Percentiles rank a stretch among this genome's conserved stretches.
Evolutionary conservation across 225 moss, liverwort and hornwort genomes (phyloP).

Genomic region (Polytrichum commune): DNA sequence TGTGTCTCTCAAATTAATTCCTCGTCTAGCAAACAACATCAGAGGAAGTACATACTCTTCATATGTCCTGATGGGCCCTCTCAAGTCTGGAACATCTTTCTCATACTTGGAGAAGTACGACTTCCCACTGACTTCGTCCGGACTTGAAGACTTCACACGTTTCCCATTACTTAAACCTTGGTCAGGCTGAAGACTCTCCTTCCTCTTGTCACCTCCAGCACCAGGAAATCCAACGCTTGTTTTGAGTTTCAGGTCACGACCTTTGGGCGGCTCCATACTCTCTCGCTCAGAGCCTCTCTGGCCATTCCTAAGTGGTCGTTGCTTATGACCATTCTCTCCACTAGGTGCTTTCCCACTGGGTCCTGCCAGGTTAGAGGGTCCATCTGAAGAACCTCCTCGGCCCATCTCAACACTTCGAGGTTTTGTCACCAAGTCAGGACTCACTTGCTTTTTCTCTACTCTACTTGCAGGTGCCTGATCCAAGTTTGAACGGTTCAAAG

Average conservation of each 20-base stretch:
- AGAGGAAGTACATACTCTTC: slow-evolving; percentile 67
- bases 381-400: slow-evolving; percentile 44
- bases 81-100: slow-evolving; percentile 64
- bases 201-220: slow-evolving; percentile 63
- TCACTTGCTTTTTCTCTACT: slow-evolving; percentile 42
- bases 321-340: slow-evolving; percentile 59
- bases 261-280: slow-evolving; percentile 50
- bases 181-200: slow-evolving; percentile 34
- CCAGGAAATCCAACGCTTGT: slow-evolving; percentile 55
- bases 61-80: slow-evolving; percentile 56
- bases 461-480: slow-evolving; percentile 33
- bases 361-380: slow-evolving; percentile 34
- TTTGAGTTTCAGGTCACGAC: slow-evolving; percentile 51
- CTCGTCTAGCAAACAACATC: background rate
- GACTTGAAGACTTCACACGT: slow-evolving; percentile 45
- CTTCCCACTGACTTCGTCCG: slow-evolving; percentile 43
- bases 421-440: slow-evolving; percentile 33
- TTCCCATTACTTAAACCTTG: slow-evolving; percentile 59
- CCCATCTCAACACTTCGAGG: slow-evolving; percentile 36
- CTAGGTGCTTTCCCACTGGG: slow-evolving; percentile 45
- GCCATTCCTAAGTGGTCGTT: slow-evolving; percentile 45
- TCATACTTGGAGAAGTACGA: slow-evolving; percentile 72
- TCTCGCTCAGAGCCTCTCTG: slow-evolving; percentile 56
- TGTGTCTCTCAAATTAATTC: background rate
- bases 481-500: slow-evolving; percentile 35